These are phyloP conservation scores for Gyromitra esculenta DNA, from an alignment of 2,329 filamentous ascomycete species.

Conservation along the genomic window DNA sequence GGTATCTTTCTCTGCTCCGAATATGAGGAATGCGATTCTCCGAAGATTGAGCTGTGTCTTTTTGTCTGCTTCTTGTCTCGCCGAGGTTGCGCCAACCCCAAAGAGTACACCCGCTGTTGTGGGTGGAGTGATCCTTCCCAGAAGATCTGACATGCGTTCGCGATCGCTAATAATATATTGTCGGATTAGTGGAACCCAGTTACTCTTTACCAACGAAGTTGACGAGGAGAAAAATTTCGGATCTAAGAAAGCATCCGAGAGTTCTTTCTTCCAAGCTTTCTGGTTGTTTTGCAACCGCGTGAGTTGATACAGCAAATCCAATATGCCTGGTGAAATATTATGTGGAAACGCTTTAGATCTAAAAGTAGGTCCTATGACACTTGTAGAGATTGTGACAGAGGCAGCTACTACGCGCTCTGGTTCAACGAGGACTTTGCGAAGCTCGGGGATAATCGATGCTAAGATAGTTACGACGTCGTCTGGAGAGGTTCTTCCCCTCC, in stretches of 20 bases:
- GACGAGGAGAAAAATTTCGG: slow-evolving; percentile 80
- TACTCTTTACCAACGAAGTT: slow-evolving; percentile 71
- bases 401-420: slow-evolving; percentile 82
- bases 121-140: slow-evolving; percentile 81
- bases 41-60: slow-evolving; percentile 90
- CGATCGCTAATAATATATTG: slow-evolving; percentile 90
- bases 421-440: slow-evolving; percentile 84
- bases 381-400: slow-evolving; percentile 81
- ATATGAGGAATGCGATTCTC: slow-evolving; percentile 79
- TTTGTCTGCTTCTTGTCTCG: slow-evolving; percentile 91
- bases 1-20: slow-evolving; percentile 79
- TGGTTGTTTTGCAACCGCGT: slow-evolving; percentile 80
- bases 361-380: slow-evolving; percentile 81
- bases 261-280: slow-evolving; percentile 92
- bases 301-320: slow-evolving; percentile 80
- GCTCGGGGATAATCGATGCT: slow-evolving; percentile 78
- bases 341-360: slow-evolving; percentile 87
- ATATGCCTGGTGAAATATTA: slow-evolving; percentile 76
- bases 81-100: slow-evolving; percentile 94
- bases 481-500: slow-evolving; percentile 42
- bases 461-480: slow-evolving; percentile 72
- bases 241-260: slow-evolving; percentile 92
- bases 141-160: slow-evolving; percentile 82
- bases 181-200: slow-evolving; percentile 84
- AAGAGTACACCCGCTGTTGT: slow-evolving; percentile 97